Percentiles rank a stretch among this genome's conserved stretches.
These are phyloP conservation scores for Penicillium sp. DNA, from an alignment of 2,329 filamentous ascomycete species.

Conservation along the genomic window DNA sequence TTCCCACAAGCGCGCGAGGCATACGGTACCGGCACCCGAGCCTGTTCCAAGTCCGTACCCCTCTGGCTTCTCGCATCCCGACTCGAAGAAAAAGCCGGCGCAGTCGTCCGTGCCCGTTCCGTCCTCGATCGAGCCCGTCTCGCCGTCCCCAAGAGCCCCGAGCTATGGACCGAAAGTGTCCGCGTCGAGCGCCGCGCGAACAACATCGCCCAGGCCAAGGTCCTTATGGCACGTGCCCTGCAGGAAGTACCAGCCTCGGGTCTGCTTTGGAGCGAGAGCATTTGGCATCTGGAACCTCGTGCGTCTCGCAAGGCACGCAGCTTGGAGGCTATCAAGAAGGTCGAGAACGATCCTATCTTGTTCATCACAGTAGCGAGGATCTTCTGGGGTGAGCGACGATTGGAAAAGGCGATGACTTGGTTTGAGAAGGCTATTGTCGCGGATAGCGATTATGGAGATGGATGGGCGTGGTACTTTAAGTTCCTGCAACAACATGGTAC, in stretches of 20 bases:
- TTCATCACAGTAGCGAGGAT: constrained; percentile 93
- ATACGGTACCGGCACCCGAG: constrained; percentile 85
- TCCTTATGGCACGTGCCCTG: constrained; percentile 89
- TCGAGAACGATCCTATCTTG: constrained; percentile 86
- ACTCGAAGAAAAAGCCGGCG: constrained; percentile 83
- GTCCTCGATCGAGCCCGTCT: constrained; percentile 90
- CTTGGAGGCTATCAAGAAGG: constrained; percentile 94
- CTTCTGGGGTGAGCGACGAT: constrained; percentile 90
- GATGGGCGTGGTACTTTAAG: constrained; percentile 98
- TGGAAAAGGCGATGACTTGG: constrained; percentile 96
- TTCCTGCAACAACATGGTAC: constrained; percentile 93
- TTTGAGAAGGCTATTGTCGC: constrained; percentile 94
- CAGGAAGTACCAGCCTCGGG: constrained; percentile 90
- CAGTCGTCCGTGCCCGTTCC: constrained; percentile 88
- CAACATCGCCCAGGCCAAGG: constrained; percentile 82
- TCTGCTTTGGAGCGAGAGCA: constrained; percentile 89
- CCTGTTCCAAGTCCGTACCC: constrained; percentile 80
- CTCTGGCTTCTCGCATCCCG: constrained; percentile 89
- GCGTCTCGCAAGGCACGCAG: constrained; percentile 91
- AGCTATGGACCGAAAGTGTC: constrained; percentile 93
- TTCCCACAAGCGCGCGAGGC: constrained; percentile 86
- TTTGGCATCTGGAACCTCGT: constrained; percentile 89
- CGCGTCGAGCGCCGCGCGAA: constrained; percentile 87
- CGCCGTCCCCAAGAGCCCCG: constrained; percentile 80
- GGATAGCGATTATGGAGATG: constrained; percentile 86